Base-by-base conservation (phyloP, 1,284 basidiomycete genomes). In the Porogramme epimiltina region DNA sequence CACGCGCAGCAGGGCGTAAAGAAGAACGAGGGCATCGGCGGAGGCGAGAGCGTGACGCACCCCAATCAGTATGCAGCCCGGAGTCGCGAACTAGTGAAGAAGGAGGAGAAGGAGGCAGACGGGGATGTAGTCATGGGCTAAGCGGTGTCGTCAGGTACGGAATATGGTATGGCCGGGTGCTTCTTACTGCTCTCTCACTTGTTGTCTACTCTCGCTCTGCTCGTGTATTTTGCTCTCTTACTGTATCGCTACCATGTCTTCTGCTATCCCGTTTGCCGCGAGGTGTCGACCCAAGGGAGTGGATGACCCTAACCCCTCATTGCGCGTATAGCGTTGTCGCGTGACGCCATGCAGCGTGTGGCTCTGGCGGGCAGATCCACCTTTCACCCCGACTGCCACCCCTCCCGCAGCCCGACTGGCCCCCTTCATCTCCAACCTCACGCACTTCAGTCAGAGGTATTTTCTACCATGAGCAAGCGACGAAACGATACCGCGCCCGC, bases 1-100 rank as follows among this genome's bases (percentile, higher is more conserved):
- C 96, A 99, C 70, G 74, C 77, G 16, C 68, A 73, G 39, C 74
- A 75, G 55, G 89, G 88, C 6, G 83, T 97, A 51, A 88, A 84
- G 72, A 95, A 92, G 69, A 95, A 95, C 2, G 91, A 96, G 25
- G 96, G 96, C 0, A 65, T 97, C 42, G 93, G 93, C 4, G 81
- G 78, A 11, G 92, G 92, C 0, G 96, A 98, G 68, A 92, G 85
- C 56, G 92, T 98, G 25, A 90, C 85, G 25, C 97, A 99, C 74
- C 97, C 97, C 3, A 99, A 99, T 68, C 88, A 94, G 60, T 91
- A 90, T 60, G 84, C 84, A 0, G 77, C 83, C 28, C 76, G 73
- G 62, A 90, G 89, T 59, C 81, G 86, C 57, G 86, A 89, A 62
- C 63, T 91, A 42, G 76, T 79, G 50, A 84, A 81, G 33, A 71